A percentile compares a stretch with the other conserved stretches of the same genome.
phyloP scores from a whole-genome alignment of 2,329 filamentous ascomycete species.

The Thermomyces lanuginosus region DNA sequence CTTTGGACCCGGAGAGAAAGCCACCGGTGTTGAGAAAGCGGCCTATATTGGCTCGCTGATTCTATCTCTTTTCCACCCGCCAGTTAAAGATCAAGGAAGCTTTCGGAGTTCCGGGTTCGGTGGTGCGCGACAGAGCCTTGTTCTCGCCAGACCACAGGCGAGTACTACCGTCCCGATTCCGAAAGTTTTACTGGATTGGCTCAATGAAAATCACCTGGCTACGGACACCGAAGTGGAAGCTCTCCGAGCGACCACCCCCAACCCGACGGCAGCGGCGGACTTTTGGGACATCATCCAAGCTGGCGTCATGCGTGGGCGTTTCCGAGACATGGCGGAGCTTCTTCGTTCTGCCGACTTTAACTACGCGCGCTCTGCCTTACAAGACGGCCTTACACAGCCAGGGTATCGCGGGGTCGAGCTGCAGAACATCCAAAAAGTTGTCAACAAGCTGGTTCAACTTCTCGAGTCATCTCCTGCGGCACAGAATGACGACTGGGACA shows the following conservation, averaged over 20 bases:
- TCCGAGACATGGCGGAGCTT: constrained; percentile 49
- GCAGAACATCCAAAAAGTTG: constrained; percentile 58
- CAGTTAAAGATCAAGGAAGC: constrained; percentile 17
- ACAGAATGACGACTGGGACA: constrained; percentile 55
- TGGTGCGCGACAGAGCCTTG: constrained; percentile 14
- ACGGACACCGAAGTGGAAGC: constrained; percentile 51
- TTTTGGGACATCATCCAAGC: constrained; percentile 80
- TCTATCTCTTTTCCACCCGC: constrained; percentile 61
- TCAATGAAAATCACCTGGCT: constrained; percentile 57
- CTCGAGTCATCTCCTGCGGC: constrained; percentile 58
- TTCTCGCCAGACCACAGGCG: constrained; percentile 13
- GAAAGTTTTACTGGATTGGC: constrained; percentile 67
- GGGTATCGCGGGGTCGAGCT: constrained; percentile 62
- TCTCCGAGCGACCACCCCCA: constrained; percentile 48
- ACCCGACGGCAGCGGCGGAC: constrained; percentile 56
- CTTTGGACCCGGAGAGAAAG: constrained; percentile 48
- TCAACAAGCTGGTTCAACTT: constrained; percentile 50
- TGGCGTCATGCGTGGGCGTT: constrained; percentile 57
- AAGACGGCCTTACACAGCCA: constrained; percentile 45
- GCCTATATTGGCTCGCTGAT: constrained; percentile 62
- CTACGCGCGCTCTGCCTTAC: constrained; percentile 47
- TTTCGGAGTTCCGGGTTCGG: constrained; percentile 12
- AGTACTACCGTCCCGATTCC: constrained; percentile 41
- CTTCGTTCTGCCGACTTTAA: constrained; percentile 65
- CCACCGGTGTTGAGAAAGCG: constrained; percentile 55